phyloP scores from a whole-genome alignment of 306 rosid species.

The Castanea mollissima region DNA sequence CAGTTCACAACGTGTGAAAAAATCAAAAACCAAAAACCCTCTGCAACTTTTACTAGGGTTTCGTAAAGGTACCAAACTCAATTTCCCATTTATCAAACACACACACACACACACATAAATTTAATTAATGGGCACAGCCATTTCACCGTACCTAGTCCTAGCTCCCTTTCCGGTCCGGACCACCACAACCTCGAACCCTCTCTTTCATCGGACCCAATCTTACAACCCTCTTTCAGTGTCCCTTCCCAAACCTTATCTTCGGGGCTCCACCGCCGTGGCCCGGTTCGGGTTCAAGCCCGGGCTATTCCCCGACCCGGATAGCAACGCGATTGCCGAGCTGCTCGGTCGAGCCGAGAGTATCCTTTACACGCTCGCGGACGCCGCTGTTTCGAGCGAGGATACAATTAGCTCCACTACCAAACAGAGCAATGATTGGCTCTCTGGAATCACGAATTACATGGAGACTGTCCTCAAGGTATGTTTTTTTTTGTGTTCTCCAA shows the following conservation, averaged over 20 bases:
- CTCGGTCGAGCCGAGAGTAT: slow-evolving; percentile 67
- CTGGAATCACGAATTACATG: slow-evolving; percentile 81
- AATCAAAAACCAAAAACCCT: no score
- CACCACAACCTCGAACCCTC: slow-evolving; percentile 22
- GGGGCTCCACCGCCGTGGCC: slow-evolving; percentile 57
- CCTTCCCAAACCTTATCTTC: slow-evolving; percentile 39
- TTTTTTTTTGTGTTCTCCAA: neutral
- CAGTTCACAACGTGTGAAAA: no score
- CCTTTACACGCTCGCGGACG: slow-evolving; percentile 83
- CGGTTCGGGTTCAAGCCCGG: slow-evolving; percentile 61
- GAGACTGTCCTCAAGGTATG: slow-evolving; percentile 75
- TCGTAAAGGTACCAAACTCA: no score
- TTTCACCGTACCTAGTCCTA: slow-evolving; percentile 36
- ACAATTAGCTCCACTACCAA: slow-evolving; percentile 37
- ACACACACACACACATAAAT: no score
- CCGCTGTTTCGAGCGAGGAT: slow-evolving; percentile 73
- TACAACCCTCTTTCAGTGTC: slow-evolving; percentile 16
- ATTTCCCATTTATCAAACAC: neutral
- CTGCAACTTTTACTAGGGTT: no score
- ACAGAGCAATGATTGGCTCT: slow-evolving; percentile 80
- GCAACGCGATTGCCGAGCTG: slow-evolving; percentile 43
- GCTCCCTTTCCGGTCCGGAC: slow-evolving; percentile 46
- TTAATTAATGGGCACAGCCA: slow-evolving; percentile 42
- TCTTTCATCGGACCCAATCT: slow-evolving; percentile 39
- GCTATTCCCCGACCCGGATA: slow-evolving; percentile 55